Conservation (phyloP, 108 stramenopile genomes). For the Cyclotella sp. region DNA sequence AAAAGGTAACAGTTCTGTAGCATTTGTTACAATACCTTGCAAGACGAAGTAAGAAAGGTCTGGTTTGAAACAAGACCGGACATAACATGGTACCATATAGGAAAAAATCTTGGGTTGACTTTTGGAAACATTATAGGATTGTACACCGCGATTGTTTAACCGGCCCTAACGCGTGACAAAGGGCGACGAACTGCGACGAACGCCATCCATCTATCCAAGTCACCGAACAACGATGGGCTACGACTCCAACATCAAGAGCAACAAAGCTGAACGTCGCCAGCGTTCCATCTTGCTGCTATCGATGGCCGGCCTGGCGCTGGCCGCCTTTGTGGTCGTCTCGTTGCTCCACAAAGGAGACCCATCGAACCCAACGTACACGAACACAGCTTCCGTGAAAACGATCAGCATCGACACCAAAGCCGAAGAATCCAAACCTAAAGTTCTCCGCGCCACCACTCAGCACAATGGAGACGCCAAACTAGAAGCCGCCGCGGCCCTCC, state of each 20-base stretch:
- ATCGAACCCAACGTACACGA: neutral
- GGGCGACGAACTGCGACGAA: too few species aligned
- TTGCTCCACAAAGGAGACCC: conserved; percentile 17
- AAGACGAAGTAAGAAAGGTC: too few species aligned
- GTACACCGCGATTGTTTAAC: too few species aligned
- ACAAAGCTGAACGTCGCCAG: conserved; percentile 34
- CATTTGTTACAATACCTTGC: too few species aligned
- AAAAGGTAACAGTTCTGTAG: too few species aligned
- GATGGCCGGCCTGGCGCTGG: conserved; percentile 30
- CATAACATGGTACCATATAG: too few species aligned
- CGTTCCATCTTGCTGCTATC: conserved; percentile 24
- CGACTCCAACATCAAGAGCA: conserved; percentile 49
- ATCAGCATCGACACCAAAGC: neutral
- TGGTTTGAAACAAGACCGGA: too few species aligned
- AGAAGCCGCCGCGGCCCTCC: conserved; percentile 25
- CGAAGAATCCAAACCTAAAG: neutral
- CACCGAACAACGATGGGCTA: conserved; percentile 32
- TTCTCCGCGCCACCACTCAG: neutral
- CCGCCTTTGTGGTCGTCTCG: conserved; percentile 31
- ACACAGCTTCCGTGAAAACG: neutral
- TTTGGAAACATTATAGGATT: too few species aligned
- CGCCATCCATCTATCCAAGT: too few species aligned
- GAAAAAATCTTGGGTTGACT: too few species aligned
- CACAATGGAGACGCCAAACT: conserved; percentile 7
- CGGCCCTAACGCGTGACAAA: too few species aligned